A percentile compares a stretch with the other conserved stretches of the same genome.
Conservation (phyloP, 73 alveolate genomes). For the Tetrahymena thermophila region DNA sequence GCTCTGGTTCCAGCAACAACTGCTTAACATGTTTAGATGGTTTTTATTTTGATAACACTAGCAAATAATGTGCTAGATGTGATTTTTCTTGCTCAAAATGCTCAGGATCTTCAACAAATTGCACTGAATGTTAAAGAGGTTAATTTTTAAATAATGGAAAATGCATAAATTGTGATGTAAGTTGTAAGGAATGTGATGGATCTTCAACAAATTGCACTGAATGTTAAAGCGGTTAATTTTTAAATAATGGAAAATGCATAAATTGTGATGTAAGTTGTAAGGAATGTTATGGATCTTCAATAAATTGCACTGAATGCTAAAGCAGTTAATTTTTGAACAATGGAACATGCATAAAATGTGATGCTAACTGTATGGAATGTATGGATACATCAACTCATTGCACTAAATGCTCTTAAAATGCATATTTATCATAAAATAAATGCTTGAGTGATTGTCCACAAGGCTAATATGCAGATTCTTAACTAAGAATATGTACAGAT, state of each 20-base stretch:
- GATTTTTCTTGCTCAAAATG: not conserved
- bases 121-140: not conserved
- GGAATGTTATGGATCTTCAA: too few species aligned
- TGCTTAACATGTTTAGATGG: not conserved
- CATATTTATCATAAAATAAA: not conserved
- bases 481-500: not conserved
- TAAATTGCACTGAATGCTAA: too few species aligned
- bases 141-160: not conserved
- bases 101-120: not conserved
- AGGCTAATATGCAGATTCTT: not conserved
- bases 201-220: too few species aligned
- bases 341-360: too few species aligned
- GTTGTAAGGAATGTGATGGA: too few species aligned
- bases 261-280: too few species aligned
- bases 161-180: not conserved
- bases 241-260: too few species aligned
- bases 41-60: not conserved
- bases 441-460: not conserved
- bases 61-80: not conserved
- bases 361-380: too few species aligned
- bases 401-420: not conserved
- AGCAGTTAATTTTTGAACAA: too few species aligned
- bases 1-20: not conserved
- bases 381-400: not conserved
- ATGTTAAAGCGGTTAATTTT: too few species aligned